phyloP scores from a whole-genome alignment of 2,329 filamentous ascomycete species.

The Neonectria punicea region DNA sequence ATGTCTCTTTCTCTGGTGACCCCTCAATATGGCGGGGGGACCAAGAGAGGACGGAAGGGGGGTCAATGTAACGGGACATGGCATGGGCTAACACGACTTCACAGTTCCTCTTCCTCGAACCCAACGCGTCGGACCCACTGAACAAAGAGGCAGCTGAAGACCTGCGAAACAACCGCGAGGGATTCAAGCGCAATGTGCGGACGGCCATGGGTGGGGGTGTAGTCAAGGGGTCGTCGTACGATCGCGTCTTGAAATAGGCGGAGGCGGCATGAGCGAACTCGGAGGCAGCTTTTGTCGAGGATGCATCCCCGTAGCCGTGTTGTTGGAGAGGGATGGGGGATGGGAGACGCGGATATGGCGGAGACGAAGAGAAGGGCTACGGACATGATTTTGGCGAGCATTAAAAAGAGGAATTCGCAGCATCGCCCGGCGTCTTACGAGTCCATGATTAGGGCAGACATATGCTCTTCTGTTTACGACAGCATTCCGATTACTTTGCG shows the following conservation, averaged over 20 bases:
- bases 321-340: background rate
- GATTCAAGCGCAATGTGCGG: constrained; percentile 91
- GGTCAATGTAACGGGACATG: constrained; percentile 4
- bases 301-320: background rate
- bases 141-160: constrained; percentile 99
- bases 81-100: constrained; percentile 33
- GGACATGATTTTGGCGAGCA: constrained; percentile 19
- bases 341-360: constrained; percentile 2
- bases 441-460: constrained; percentile 29
- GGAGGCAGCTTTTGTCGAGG: constrained; percentile 10
- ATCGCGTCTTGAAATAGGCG: constrained; percentile 76
- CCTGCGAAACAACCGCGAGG: constrained; percentile 83
- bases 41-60: background rate
- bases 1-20: background rate
- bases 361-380: constrained; percentile 9
- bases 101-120: constrained; percentile 96
- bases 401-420: constrained; percentile 18
- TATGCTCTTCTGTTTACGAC: constrained; percentile 20
- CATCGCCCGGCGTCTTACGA: constrained; percentile 30
- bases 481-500: constrained; percentile 21
- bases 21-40: background rate
- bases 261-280: constrained; percentile 16
- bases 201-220: constrained; percentile 83
- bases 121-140: constrained; percentile 95
- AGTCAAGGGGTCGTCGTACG: constrained; percentile 79